phyloP scores from a whole-genome alignment of 2,329 filamentous ascomycete genomes.

The Colletotrichum eleusines region DNA sequence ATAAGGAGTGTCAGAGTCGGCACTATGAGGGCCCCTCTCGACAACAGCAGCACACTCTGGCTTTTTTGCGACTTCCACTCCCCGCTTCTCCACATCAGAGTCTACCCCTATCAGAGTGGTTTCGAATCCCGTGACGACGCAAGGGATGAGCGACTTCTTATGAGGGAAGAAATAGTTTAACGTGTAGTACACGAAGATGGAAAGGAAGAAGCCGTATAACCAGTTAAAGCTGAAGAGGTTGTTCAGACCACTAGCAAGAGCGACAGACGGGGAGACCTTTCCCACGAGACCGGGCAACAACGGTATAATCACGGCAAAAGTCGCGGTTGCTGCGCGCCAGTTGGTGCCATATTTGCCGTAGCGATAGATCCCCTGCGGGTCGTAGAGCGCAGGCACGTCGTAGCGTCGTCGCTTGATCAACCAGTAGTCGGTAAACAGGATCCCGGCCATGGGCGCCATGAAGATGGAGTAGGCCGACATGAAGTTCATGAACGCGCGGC shows the following conservation, averaged over 20 bases:
- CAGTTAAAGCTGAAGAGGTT: constrained; percentile 49
- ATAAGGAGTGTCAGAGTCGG: neutral
- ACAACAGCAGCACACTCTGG: neutral
- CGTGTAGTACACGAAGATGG: constrained; percentile 43
- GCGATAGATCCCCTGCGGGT: constrained; percentile 55
- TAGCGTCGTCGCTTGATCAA: constrained; percentile 52
- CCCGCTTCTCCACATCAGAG: constrained; percentile 31
- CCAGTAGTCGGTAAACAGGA: constrained; percentile 57
- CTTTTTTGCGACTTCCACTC: neutral
- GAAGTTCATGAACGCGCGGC: constrained; percentile 48
- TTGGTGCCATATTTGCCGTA: constrained; percentile 50
- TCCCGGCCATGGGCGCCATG: constrained; percentile 56
- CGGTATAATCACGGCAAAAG: constrained; percentile 46
- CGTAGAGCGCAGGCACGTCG: constrained; percentile 58
- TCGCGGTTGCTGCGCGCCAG: constrained; percentile 50
- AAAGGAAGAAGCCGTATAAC: constrained; percentile 48
- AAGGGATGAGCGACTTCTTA: constrained; percentile 43
- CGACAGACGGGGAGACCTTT: constrained; percentile 46
- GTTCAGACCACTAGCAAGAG: constrained; percentile 43
- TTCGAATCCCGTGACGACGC: constrained; percentile 41
- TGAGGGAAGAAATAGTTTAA: constrained; percentile 45
- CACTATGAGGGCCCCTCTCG: neutral
- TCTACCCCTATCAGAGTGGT: constrained; percentile 37
- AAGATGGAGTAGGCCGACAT: constrained; percentile 52
- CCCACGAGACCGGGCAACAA: constrained; percentile 44